Evolutionary conservation across 257 asterid species (phyloP).

Genomic region (Verbena officinalis): DNA sequence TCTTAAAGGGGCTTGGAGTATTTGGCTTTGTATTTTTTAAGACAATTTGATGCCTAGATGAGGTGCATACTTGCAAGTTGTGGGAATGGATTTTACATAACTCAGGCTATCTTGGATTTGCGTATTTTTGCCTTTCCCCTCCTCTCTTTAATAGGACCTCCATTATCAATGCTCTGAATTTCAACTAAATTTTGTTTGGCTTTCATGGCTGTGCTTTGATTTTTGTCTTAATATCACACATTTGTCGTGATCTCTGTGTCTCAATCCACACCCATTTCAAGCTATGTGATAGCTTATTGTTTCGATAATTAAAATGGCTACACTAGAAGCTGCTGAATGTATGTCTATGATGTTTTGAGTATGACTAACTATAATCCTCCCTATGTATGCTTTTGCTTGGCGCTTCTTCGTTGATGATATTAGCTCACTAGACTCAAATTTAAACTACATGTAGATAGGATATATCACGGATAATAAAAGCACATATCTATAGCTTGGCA

Average conservation of each 20-base stretch:
- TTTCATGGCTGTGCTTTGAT: no score
- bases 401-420: no score
- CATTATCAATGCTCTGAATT: no score
- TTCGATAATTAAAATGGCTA: neutral
- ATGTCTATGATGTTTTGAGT: slow-evolving; percentile 8
- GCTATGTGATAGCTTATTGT: neutral
- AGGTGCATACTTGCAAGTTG: neutral
- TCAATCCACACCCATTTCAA: neutral
- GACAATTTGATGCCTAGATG: neutral
- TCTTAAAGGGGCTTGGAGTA: neutral
- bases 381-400: slow-evolving; percentile 4
- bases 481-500: no score
- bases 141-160: no score
- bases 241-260: neutral
- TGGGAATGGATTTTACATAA: neutral
- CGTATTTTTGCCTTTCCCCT: no score
- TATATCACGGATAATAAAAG: no score
- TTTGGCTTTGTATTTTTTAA: neutral
- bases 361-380: neutral
- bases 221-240: no score
- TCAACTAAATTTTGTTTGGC: no score
- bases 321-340: neutral
- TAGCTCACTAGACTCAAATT: no score
- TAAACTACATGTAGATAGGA: no score
- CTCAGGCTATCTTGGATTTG: no score